These are phyloP conservation scores for Fusarium transvaalense DNA, from an alignment of 2,329 filamentous ascomycete species.

Conservation along the genomic window DNA sequence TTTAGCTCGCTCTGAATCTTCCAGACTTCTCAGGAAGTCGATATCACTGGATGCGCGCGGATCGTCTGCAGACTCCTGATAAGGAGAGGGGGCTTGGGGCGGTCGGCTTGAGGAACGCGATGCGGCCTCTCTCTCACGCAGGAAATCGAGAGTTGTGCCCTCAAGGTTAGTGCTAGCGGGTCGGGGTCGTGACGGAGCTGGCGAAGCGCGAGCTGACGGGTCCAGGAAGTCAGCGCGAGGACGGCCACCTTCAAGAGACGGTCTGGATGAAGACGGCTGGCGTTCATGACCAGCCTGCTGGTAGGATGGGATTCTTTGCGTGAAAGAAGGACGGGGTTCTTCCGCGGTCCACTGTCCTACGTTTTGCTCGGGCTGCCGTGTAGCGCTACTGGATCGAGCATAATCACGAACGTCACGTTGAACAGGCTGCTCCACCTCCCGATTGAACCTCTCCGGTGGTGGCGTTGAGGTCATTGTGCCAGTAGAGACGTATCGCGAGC, in stretches of 20 bases:
- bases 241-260: conserved; percentile 47
- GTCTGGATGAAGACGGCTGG: conserved; percentile 45
- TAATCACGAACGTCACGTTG: conserved; percentile 44
- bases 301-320: conserved; percentile 43
- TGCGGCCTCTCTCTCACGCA: conserved; percentile 79
- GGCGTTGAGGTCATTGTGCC: conserved; percentile 84
- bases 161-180: conserved; percentile 87
- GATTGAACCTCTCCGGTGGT: conserved; percentile 58
- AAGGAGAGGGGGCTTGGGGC: conserved; percentile 57
- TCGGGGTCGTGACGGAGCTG: conserved; percentile 67
- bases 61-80: conserved; percentile 54
- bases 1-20: conserved; percentile 68
- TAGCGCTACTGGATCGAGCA: conserved; percentile 48
- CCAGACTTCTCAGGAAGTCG: conserved; percentile 83
- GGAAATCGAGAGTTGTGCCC: conserved; percentile 79
- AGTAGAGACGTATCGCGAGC: conserved; percentile 63
- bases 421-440: conserved; percentile 26
- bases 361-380: conserved; percentile 44
- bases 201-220: conserved; percentile 38
- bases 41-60: conserved; percentile 73
- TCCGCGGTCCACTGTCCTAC: conserved; percentile 30
- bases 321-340: conserved; percentile 37
- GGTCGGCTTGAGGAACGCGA: conserved; percentile 55
- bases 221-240: conserved; percentile 47
- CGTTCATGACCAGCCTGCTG: conserved; percentile 48